phyloP scores from a whole-genome alignment of 108 stramenopile species.

The Fragilariopsis cylindrus region DNA sequence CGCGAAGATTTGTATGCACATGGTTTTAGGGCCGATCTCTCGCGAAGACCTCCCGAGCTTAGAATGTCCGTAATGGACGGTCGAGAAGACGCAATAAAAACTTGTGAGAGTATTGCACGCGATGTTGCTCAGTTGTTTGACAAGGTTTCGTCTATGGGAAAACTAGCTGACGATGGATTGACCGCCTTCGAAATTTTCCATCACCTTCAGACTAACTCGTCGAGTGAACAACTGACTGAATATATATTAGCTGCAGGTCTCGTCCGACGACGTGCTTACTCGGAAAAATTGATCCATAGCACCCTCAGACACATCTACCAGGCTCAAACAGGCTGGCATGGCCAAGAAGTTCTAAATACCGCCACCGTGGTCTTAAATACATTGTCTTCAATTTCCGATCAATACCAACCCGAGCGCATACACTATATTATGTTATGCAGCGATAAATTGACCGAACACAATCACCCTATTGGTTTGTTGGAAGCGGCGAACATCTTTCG shows the following conservation, averaged over 20 bases:
- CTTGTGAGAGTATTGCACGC: slow-evolving; percentile 66
- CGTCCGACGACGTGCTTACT: slow-evolving; percentile 30
- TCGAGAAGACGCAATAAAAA: slow-evolving; percentile 30
- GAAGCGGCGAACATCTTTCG: slow-evolving; percentile 37
- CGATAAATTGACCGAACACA: slow-evolving; percentile 19
- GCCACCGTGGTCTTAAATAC: slow-evolving; percentile 46
- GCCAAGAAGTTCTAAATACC: slow-evolving; percentile 41
- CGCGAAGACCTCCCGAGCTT: slow-evolving; percentile 43
- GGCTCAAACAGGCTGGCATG: slow-evolving; percentile 50
- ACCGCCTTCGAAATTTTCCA: slow-evolving; percentile 21
- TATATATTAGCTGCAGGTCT: slow-evolving; percentile 61
- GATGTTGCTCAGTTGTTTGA: slow-evolving; percentile 48
- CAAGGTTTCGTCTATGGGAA: slow-evolving; percentile 26
- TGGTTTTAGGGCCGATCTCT: slow-evolving; percentile 85
- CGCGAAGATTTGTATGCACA: slow-evolving; percentile 65
- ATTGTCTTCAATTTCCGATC: slow-evolving; percentile 64
- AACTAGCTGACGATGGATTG: slow-evolving; percentile 52
- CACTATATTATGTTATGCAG: slow-evolving; percentile 53
- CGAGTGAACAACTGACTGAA: slow-evolving; percentile 54
- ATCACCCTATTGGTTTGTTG: slow-evolving; percentile 55
- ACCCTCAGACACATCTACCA: slow-evolving; percentile 48
- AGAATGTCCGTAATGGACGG: slow-evolving; percentile 26
- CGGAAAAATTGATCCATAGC: slow-evolving; percentile 39
- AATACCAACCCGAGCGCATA: slow-evolving; percentile 61
- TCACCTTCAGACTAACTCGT: slow-evolving; percentile 12